These are phyloP conservation scores for Kurtzmaniella natalensis DNA, from an alignment of 1,139 yeast species.

Conservation along the genomic window DNA sequence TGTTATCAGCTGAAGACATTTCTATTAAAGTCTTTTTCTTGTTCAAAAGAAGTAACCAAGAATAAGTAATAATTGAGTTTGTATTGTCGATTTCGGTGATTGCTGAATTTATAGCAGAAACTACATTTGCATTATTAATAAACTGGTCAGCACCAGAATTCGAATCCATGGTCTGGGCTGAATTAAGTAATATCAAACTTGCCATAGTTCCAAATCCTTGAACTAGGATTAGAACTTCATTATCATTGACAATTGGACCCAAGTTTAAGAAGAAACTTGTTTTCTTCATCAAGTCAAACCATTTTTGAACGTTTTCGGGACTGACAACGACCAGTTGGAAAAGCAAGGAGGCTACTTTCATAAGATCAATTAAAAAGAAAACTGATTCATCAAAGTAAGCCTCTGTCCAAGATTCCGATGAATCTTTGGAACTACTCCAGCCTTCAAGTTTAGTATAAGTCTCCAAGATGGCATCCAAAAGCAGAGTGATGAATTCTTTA, in stretches of 20 bases:
- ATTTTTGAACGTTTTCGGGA: constrained; percentile 31
- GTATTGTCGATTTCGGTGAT: constrained; percentile 23
- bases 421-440: constrained; percentile 7
- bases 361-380: constrained; percentile 33
- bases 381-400: constrained; percentile 28
- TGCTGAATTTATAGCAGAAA: constrained; percentile 37
- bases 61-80: constrained; percentile 53
- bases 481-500: constrained; percentile 18
- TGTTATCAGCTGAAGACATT: constrained; percentile 20
- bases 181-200: constrained; percentile 51
- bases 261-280: constrained; percentile 34
- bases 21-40: constrained; percentile 49
- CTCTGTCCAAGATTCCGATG: constrained; percentile 6
- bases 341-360: constrained; percentile 45
- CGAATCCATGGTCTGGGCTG: constrained; percentile 38
- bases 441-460: constrained; percentile 6
- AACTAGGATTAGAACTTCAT: constrained; percentile 36
- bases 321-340: constrained; percentile 13
- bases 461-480: constrained; percentile 17
- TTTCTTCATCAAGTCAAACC: constrained; percentile 54
- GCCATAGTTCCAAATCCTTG: constrained; percentile 47
- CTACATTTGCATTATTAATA: constrained; percentile 37
- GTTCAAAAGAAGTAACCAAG: constrained; percentile 68
- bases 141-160: constrained; percentile 25
- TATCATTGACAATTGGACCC: constrained; percentile 24